phyloP scores from a whole-genome alignment of 305 asterid genomes.

The Fraxinus sp. region DNA sequence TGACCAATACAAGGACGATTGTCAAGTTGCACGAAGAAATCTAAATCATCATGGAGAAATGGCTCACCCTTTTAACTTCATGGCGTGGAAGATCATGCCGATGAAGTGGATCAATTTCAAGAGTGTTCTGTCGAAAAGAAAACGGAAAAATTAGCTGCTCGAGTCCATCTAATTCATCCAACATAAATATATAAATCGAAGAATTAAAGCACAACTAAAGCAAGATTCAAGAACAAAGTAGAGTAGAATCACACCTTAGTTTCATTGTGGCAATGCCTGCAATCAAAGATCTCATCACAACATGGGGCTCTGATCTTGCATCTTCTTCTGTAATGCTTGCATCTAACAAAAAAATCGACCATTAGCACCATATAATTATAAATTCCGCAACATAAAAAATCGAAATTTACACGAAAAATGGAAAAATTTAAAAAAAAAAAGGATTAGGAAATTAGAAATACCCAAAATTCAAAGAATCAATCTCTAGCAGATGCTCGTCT shows the following conservation, averaged over 20 bases:
- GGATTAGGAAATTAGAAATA: constrained; percentile 1
- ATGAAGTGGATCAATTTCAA: constrained; percentile 33
- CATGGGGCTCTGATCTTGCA: constrained; percentile 60
- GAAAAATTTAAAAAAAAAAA: too few relatives aligned
- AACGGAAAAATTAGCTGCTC: background rate
- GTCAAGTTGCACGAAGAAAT: background rate
- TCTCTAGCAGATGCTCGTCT: constrained; percentile 11
- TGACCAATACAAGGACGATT: background rate
- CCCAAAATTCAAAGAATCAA: constrained; percentile 38
- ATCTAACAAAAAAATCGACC: constrained; percentile 22
- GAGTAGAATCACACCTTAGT: constrained; percentile 35
- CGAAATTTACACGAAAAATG: background rate
- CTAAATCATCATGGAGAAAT: too few relatives aligned
- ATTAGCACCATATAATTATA: background rate
- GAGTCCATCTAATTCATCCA: too few relatives aligned
- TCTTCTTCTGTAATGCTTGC: constrained; percentile 52
- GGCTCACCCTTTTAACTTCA: constrained; percentile 42
- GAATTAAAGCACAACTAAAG: background rate
- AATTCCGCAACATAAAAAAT: background rate
- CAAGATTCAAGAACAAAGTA: background rate
- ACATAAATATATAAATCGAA: background rate
- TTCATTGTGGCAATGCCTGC: constrained; percentile 63
- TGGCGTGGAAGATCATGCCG: constrained; percentile 55
- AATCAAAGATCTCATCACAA: constrained; percentile 49
- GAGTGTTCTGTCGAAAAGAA: constrained; percentile 36